phyloP scores from a whole-genome alignment of 2,329 filamentous ascomycete species.

The Pseudogymnoascus sp. region DNA sequence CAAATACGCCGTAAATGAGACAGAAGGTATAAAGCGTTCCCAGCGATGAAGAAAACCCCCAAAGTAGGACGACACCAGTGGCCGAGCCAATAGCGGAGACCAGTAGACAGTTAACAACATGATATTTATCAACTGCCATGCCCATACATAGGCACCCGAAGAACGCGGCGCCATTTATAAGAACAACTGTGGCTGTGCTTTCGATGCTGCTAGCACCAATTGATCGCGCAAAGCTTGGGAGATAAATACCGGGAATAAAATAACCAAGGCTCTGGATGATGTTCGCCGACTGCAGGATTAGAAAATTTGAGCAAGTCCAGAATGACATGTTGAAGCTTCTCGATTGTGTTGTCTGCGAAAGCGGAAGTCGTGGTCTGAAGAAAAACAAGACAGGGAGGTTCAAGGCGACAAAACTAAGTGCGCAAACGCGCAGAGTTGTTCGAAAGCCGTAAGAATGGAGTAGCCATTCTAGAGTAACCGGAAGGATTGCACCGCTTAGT shows the following conservation, averaged over 20 bases:
- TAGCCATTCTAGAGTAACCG: slow-evolving; percentile 30
- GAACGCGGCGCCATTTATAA: slow-evolving; percentile 40
- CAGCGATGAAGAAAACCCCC: slow-evolving; percentile 40
- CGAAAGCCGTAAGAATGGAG: slow-evolving; percentile 33
- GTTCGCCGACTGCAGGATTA: slow-evolving; percentile 39
- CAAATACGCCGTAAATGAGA: slow-evolving; percentile 47
- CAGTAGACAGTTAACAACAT: slow-evolving; percentile 33
- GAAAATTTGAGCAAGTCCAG: slow-evolving; percentile 21
- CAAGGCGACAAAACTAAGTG: slow-evolving; percentile 31
- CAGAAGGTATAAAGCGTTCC: slow-evolving; percentile 41
- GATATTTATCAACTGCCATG: slow-evolving; percentile 33
- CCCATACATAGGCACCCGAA: slow-evolving; percentile 31
- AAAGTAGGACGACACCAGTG: slow-evolving; percentile 40
- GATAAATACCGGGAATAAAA: slow-evolving; percentile 45
- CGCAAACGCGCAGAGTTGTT: slow-evolving; percentile 32
- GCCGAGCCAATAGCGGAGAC: slow-evolving; percentile 42
- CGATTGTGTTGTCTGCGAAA: slow-evolving; percentile 18
- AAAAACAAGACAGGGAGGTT: slow-evolving; percentile 32
- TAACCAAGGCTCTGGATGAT: slow-evolving; percentile 44
- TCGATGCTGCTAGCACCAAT: slow-evolving; percentile 21
- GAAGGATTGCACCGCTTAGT: slow-evolving; percentile 14
- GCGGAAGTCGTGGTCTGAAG: slow-evolving; percentile 35
- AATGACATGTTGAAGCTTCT: slow-evolving; percentile 32
- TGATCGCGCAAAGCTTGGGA: slow-evolving; percentile 38
- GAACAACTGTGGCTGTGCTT: slow-evolving; percentile 37